Conservation (phyloP, 169 alveolate species). For the Plasmodium reichenowi region DNA sequence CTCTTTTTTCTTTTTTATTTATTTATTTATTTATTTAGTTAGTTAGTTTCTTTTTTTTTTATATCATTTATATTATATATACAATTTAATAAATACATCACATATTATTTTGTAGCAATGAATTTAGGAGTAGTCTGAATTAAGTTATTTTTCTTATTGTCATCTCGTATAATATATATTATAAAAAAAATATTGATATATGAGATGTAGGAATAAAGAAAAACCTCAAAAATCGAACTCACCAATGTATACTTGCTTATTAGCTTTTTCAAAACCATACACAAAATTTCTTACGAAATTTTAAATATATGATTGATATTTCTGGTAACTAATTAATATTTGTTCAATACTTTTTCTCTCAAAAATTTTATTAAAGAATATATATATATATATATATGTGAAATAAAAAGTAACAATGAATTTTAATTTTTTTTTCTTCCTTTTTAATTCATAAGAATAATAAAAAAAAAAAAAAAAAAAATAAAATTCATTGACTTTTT, state of each 20-base stretch:
- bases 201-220: conserved; percentile 8
- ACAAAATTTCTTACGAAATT: neutral
- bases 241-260: conserved; percentile 78
- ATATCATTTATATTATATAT: neutral
- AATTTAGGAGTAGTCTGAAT: conserved; percentile 78
- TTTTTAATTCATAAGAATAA: too few relatives aligned
- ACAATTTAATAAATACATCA: too few relatives aligned
- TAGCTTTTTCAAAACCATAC: conserved; percentile 77
- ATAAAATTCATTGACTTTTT: neutral
- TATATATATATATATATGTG: neutral
- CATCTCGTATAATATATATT: neutral
- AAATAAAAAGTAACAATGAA: too few relatives aligned
- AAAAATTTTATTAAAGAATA: conserved; percentile 61
- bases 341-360: conserved; percentile 75
- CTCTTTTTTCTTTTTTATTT: too few relatives aligned
- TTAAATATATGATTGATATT: conserved; percentile 41
- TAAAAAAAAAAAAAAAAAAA: conserved; percentile 9
- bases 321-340: conserved; percentile 77
- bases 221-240: conserved; percentile 79
- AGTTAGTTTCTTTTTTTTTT: conserved; percentile 5
- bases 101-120: conserved; percentile 31
- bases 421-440: too few relatives aligned
- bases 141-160: conserved; percentile 56
- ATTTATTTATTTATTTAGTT: too few relatives aligned
- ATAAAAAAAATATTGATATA: neutral